Evolutionary conservation across 2,329 filamentous ascomycete genomes (phyloP).

Genomic region (Fusarium tupiense): DNA sequence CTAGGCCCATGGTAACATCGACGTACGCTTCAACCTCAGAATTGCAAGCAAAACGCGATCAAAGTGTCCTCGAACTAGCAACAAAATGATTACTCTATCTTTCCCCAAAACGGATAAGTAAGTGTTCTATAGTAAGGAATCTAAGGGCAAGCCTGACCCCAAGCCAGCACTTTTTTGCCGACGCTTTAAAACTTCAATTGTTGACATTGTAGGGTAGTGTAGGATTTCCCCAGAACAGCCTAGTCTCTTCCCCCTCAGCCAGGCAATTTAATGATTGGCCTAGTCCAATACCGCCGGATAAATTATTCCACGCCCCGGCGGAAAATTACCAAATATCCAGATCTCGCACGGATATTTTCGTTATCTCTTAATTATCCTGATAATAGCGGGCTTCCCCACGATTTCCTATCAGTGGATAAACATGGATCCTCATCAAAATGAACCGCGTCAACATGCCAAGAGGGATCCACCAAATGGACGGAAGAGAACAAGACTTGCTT

Average conservation of each 20-base stretch:
- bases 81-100: rapidly evolving
- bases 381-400: neutral
- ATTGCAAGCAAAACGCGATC: neutral
- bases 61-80: rapidly evolving
- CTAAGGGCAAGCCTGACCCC: too few species aligned
- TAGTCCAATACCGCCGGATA: neutral
- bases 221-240: rapidly evolving
- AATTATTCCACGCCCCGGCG: neutral
- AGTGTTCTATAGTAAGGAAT: rapidly evolving
- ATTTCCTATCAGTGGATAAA: neutral
- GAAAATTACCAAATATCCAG: neutral
- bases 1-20: too few species aligned
- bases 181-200: neutral
- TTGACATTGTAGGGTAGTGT: neutral
- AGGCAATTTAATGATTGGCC: neutral
- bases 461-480: neutral
- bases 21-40: too few species aligned
- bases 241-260: neutral
- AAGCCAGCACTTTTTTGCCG: neutral
- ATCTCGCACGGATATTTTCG: neutral
- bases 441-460: neutral
- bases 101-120: neutral
- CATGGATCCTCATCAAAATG: neutral
- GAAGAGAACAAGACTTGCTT: neutral
- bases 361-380: neutral